Evolutionary conservation across 352 stramenopile species (phyloP).

Genomic region (Nannochloropsis limnetica): DNA sequence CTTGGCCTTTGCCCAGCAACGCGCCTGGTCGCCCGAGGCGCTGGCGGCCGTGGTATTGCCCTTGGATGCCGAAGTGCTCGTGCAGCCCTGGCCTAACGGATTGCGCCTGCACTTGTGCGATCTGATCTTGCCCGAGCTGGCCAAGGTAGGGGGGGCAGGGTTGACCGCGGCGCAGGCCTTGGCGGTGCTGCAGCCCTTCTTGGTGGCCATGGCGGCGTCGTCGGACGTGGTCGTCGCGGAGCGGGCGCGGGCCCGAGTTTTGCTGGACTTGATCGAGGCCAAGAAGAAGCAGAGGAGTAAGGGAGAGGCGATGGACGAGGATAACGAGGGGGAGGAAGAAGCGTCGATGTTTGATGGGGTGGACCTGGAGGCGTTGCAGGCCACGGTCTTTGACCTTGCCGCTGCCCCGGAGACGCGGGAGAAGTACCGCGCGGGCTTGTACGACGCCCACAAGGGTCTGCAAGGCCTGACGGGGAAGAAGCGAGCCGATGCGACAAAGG

Average conservation of each 20-base stretch:
- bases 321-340: constrained; percentile 38
- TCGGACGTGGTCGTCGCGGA: constrained; percentile 41
- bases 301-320: constrained; percentile 34
- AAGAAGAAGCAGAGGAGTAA: neutral
- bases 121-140: constrained; percentile 37
- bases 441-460: constrained; percentile 30
- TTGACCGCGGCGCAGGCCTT: constrained; percentile 26
- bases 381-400: constrained; percentile 47
- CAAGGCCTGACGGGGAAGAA: constrained; percentile 9
- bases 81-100: constrained; percentile 37
- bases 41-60: neutral
- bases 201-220: constrained; percentile 43
- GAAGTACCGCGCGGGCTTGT: constrained; percentile 31
- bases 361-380: constrained; percentile 43
- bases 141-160: neutral
- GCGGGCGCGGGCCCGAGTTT: constrained; percentile 37
- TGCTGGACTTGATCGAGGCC: constrained; percentile 40
- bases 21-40: neutral
- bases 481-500: neutral
- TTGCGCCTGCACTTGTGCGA: constrained; percentile 37
- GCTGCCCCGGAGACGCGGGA: constrained; percentile 32
- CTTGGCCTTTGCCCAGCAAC: constrained; percentile 40
- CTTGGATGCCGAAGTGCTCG: constrained; percentile 32
- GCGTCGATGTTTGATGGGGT: constrained; percentile 39
- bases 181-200: constrained; percentile 36